Percentiles rank a stretch among this genome's conserved stretches.
These are phyloP conservation scores for Thalassiosira mediterranea DNA, from an alignment of 352 stramenopile species.

Conservation along the genomic window DNA sequence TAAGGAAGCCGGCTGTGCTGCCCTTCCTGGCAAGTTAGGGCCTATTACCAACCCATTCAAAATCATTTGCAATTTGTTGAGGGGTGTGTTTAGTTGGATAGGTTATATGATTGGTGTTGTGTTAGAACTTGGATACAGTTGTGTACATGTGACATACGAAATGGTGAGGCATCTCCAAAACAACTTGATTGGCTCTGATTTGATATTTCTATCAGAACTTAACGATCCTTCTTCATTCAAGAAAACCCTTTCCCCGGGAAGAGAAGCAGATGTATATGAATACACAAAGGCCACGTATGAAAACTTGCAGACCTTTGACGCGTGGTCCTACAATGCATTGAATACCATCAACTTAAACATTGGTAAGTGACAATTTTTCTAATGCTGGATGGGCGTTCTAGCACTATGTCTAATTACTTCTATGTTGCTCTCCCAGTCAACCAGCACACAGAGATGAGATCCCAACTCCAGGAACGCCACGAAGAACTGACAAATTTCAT, in stretches of 20 bases:
- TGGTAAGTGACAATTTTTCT: no score
- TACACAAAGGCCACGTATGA: not conserved
- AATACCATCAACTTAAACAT: slow-evolving; percentile 6
- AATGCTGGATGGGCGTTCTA: no score
- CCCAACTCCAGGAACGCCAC: not conserved
- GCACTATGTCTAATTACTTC: no score
- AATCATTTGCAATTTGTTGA: not conserved
- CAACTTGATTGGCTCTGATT: no score
- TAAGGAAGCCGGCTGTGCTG: no score
- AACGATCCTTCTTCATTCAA: not conserved
- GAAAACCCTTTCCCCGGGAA: not conserved
- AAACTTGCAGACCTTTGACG: not conserved
- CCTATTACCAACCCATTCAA: not conserved
- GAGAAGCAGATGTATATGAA: not conserved
- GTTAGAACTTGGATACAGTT: not conserved
- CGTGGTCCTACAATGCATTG: not conserved
- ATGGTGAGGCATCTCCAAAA: no score
- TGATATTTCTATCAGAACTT: not conserved
- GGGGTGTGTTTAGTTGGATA: no score
- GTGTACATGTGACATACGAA: not conserved
- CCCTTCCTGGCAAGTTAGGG: no score
- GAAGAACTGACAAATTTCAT: not conserved
- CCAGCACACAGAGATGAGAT: not conserved
- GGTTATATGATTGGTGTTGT: no score
- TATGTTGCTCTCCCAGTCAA: no score